phyloP scores from a whole-genome alignment of 371 early-diverging fungal species.

The Zancudomyces culisetae region DNA sequence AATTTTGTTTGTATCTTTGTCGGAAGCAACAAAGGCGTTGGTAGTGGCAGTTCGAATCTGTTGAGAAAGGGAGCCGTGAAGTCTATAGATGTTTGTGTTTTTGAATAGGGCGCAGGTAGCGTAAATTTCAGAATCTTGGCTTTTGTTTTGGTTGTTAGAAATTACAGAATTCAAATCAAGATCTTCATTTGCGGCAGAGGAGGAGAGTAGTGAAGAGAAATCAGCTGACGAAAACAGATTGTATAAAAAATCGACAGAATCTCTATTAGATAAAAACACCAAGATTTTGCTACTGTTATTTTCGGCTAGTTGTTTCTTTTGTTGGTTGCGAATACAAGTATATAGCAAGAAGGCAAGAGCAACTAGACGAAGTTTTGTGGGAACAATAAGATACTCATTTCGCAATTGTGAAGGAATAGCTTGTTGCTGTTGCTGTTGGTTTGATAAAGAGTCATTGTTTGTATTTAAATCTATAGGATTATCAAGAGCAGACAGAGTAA shows the following conservation, averaged over 20 bases:
- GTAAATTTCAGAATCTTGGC: constrained; percentile 2
- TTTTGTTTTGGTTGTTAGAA: constrained; percentile 12
- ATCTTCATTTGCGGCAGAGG: not conserved
- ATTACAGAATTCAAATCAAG: not conserved
- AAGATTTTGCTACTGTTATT: constrained; percentile 36
- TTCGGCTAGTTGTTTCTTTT: too few relatives aligned
- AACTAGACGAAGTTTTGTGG: constrained; percentile 81
- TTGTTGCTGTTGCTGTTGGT: too few relatives aligned
- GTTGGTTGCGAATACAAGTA: constrained; percentile 20
- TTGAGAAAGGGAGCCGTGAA: constrained; percentile 82
- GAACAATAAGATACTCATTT: constrained; percentile 60
- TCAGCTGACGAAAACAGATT: constrained; percentile 37
- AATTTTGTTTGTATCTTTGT: constrained; percentile 31
- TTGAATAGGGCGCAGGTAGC: not conserved
- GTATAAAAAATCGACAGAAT: constrained; percentile 82
- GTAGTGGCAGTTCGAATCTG: constrained; percentile 51
- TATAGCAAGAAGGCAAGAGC: constrained; percentile 54
- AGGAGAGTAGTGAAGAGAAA: not conserved
- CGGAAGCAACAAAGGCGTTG: constrained; percentile 39
- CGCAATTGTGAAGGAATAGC: constrained; percentile 45
- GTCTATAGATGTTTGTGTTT: constrained; percentile 37
- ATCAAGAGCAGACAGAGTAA: constrained; percentile 48
- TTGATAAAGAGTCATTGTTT: too few relatives aligned
- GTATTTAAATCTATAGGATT: constrained; percentile 49
- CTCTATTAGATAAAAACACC: constrained; percentile 79